Base-by-base conservation (phyloP, 2,329 filamentous ascomycete genomes). In the Penicillium sp. region DNA sequence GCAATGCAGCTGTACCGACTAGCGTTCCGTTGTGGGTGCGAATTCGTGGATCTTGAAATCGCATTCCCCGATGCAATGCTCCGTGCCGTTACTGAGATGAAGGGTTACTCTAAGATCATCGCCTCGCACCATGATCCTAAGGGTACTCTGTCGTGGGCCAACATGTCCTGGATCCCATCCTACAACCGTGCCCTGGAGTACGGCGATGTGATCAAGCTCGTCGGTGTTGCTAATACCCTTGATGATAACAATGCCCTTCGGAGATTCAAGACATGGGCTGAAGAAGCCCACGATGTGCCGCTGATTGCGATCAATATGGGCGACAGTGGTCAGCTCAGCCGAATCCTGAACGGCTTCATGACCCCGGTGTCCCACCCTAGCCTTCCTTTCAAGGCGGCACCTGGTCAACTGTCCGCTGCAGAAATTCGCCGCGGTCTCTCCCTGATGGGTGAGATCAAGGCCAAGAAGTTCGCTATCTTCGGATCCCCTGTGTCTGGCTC, bases 301-400 rank as follows among this genome's bases (percentile, higher is more conserved):
- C 78, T 99, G 53, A 97, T 99, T 65, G 91, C 89, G 1, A 89
- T 99, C 71, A 99, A 99, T 75, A 97, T 99, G 93, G 92, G 93
- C 31, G 80, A 85, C 46, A 79, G 84, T 26, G 94, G 94, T 47
- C 94, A 96, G 76, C 82, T 97, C 40, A 96, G 91, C 68, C 87
- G 94, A 34, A 88, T 99, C 43, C 79, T 95, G 56, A 99, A 99
- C 74, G 81, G 84, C 31, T 97, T 97, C 79, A 85, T 99, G 79
- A 97, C 94, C 0, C 94, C 94, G 0, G 94, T 99, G 14, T 92
- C 91, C 3, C 94, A 97, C 72, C 89, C 91, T 2, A 83, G 83
- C 13, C 81, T 97, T n/a, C 92, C 93, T 0, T 91, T 92, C 76
- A 94, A 94, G 70, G 93, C 94, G 38, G 94, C 94, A 0, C 93